phyloP scores from a whole-genome alignment of 2,329 filamentous ascomycete genomes.

The Uncinocarpus reesii region DNA sequence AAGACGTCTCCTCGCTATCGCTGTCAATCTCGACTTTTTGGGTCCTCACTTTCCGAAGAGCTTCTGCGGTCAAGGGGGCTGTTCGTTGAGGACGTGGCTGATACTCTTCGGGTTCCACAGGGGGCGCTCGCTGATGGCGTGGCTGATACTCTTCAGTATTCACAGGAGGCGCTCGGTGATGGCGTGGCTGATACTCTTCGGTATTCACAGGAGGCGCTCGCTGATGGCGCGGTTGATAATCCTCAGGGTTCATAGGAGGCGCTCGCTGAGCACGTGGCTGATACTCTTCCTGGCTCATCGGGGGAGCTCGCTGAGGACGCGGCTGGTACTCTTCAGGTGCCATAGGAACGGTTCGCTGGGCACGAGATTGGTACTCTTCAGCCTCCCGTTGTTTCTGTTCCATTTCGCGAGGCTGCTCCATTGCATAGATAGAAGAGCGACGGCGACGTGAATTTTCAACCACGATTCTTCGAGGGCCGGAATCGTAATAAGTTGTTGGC shows the following conservation, averaged over 20 bases:
- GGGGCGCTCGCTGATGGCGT: too few relatives aligned
- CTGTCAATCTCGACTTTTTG: slow-evolving; percentile 21
- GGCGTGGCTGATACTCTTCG: too few relatives aligned
- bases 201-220: too few relatives aligned
- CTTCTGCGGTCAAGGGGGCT: slow-evolving; percentile 19
- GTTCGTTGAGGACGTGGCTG: slow-evolving; percentile 18
- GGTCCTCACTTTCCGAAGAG: slow-evolving; percentile 12
- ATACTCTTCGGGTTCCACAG: too few relatives aligned
- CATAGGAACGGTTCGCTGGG: too few relatives aligned
- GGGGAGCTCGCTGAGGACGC: slow-evolving; percentile 14
- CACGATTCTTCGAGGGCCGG: slow-evolving; percentile 25
- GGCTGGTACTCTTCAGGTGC: too few relatives aligned
- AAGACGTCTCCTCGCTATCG: slow-evolving; percentile 34
- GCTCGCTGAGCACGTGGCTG: too few relatives aligned
- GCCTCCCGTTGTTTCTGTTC: slow-evolving; percentile 31
- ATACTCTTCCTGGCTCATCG: slow-evolving; percentile 18
- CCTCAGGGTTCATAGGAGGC: too few relatives aligned
- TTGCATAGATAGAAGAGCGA: slow-evolving; percentile 26
- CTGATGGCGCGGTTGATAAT: too few relatives aligned
- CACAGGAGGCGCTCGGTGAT: too few relatives aligned
- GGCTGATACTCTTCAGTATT: too few relatives aligned
- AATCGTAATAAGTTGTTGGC: slow-evolving; percentile 27
- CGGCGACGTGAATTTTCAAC: slow-evolving; percentile 30
- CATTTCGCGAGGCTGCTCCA: slow-evolving; percentile 21
- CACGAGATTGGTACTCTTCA: slow-evolving; percentile 35